Percentiles rank a stretch among this genome's conserved stretches.
Conservation (phyloP, 2,329 filamentous ascomycete species). For the Exophiala sp. region DNA sequence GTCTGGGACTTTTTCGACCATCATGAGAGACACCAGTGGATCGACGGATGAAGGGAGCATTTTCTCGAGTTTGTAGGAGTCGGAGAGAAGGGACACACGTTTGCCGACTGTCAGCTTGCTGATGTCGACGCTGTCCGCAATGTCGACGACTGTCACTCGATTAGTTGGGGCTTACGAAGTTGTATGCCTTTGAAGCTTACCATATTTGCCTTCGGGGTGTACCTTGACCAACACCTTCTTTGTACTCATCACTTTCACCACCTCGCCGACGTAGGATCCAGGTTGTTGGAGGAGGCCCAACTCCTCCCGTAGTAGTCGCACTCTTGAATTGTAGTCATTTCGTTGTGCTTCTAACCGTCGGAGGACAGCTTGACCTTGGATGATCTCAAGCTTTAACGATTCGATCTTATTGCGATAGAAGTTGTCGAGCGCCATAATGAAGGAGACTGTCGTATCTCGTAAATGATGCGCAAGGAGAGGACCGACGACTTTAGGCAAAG, state of each 20-base stretch:
- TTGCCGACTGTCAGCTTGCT: constrained; percentile 94
- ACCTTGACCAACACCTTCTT: constrained; percentile 99
- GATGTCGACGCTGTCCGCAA: constrained; percentile 90
- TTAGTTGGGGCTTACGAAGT: constrained; percentile 16
- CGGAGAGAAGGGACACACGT: constrained; percentile 90
- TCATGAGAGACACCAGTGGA: constrained; percentile 98
- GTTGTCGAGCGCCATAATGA: constrained; percentile 93
- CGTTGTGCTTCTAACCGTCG: constrained; percentile 93
- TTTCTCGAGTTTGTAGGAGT: constrained; percentile 98
- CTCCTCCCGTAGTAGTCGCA: constrained; percentile 90
- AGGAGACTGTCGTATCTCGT: constrained; percentile 28
- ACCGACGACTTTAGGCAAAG: not conserved
- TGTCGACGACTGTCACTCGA: constrained; percentile 70
- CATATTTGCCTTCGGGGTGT: constrained; percentile 99
- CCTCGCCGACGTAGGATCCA: constrained; percentile 95
- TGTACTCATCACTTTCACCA: constrained; percentile 99
- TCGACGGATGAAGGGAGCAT: constrained; percentile 97
- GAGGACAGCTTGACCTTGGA: constrained; percentile 93
- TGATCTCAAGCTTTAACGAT: constrained; percentile 99
- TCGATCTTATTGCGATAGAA: constrained; percentile 99
- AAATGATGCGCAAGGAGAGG: not conserved
- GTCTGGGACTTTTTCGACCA: constrained; percentile 99
- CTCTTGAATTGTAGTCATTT: constrained; percentile 98
- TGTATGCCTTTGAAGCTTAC: constrained; percentile 48
- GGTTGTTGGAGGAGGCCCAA: constrained; percentile 93